These are phyloP conservation scores for Prinsepia uniflora DNA, from an alignment of 306 rosid genomes.

Conservation along the genomic window DNA sequence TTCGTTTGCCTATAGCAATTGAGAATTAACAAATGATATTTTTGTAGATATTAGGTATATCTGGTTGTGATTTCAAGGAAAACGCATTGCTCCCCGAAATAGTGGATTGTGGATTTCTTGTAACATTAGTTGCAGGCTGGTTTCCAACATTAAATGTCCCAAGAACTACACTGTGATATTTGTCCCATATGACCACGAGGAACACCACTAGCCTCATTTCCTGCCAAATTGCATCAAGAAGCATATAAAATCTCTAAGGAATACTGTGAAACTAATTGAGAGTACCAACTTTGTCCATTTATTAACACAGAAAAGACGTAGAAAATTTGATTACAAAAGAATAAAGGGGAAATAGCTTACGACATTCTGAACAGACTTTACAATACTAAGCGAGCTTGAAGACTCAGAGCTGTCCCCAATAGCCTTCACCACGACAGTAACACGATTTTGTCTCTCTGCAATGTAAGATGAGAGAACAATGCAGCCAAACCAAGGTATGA, in stretches of 20 bases:
- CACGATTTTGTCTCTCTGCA: conserved; percentile 42
- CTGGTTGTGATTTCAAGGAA: conserved; percentile 16
- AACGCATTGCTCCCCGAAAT: conserved; percentile 43
- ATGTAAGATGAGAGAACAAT: conserved; percentile 5
- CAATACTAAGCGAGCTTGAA: conserved; percentile 58
- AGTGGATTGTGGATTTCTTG: conserved; percentile 44
- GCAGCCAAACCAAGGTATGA: not conserved
- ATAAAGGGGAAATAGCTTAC: conserved; percentile 47
- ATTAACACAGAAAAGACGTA: not conserved
- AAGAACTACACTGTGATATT: conserved; percentile 92
- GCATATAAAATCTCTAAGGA: conserved; percentile 14
- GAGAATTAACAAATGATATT: not conserved
- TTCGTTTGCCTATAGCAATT: not conserved
- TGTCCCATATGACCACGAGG: conserved; percentile 78
- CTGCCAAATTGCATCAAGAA: conserved; percentile 35
- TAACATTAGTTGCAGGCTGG: conserved; percentile 46
- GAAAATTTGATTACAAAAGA: not conserved
- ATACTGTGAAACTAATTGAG: not conserved
- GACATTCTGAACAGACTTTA: conserved; percentile 65
- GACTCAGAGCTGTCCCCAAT: conserved; percentile 68
- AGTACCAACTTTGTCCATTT: not conserved
- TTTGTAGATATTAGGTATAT: not conserved
- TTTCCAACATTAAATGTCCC: conserved; percentile 85
- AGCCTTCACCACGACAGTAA: conserved; percentile 54
- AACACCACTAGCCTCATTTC: conserved; percentile 58